These are phyloP conservation scores for Tetraselmis chui DNA, from an alignment of 139 green algal species.

Conservation along the genomic window DNA sequence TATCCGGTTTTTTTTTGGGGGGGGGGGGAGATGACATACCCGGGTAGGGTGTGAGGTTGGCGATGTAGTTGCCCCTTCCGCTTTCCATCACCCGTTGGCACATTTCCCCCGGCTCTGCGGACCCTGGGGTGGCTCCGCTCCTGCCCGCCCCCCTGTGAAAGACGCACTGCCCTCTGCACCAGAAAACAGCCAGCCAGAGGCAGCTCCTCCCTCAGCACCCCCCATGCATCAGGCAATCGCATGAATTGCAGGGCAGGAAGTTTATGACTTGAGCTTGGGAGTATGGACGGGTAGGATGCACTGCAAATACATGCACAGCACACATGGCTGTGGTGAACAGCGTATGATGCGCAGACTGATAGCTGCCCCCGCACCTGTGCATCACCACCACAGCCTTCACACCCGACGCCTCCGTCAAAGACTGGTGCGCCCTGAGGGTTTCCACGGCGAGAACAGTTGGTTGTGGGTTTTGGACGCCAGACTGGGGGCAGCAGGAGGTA, in stretches of 20 bases:
- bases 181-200: not conserved
- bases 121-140: constrained; percentile 14
- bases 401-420: not conserved
- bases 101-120: constrained; percentile 48
- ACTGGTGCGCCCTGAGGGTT: not conserved
- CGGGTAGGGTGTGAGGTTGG: constrained; percentile 85
- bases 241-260: too few species aligned
- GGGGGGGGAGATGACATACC: constrained; percentile 28
- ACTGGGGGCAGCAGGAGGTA: too few species aligned
- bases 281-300: too few species aligned
- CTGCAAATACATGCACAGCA: too few species aligned
- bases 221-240: too few species aligned
- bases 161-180: constrained; percentile 25
- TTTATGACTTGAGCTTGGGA: too few species aligned
- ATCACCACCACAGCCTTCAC: not conserved
- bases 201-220: too few species aligned
- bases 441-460: too few species aligned
- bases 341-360: not conserved
- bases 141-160: constrained; percentile 22
- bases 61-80: constrained; percentile 75
- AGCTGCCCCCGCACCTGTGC: not conserved
- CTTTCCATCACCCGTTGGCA: constrained; percentile 40
- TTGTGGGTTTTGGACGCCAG: too few species aligned
- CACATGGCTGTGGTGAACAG: too few species aligned
- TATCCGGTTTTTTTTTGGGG: too few species aligned